These are phyloP conservation scores for Diplodia scrobiculata DNA, from an alignment of 2,329 filamentous ascomycete genomes.

Conservation along the genomic window DNA sequence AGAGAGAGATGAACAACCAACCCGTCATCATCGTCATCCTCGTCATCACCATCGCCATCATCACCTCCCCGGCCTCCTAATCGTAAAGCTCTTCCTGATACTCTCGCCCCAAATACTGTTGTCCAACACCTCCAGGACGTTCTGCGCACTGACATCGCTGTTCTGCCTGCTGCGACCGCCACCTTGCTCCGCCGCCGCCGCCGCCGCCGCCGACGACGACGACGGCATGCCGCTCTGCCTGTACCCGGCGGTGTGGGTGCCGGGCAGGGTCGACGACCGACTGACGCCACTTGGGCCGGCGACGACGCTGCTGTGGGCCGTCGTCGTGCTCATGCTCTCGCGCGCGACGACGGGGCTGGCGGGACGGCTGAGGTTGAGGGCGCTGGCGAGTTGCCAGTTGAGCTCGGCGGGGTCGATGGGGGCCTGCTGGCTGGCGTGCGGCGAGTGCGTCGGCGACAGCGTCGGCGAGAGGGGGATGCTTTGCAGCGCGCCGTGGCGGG, in stretches of 20 bases:
- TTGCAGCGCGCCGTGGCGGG: background rate
- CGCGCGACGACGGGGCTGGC: conserved; percentile 40
- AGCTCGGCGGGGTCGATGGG: conserved; percentile 1
- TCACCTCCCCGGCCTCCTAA: conserved; percentile 40
- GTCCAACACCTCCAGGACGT: conserved; percentile 82
- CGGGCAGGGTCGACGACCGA: background rate
- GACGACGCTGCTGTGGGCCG: background rate
- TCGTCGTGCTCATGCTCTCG: conserved; percentile 2
- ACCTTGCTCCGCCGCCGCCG: background rate
- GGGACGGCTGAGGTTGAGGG: conserved; percentile 44
- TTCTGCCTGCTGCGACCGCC: conserved; percentile 59
- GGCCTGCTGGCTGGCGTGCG: background rate
- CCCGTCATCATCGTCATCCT: background rate
- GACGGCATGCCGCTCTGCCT: conserved; percentile 30
- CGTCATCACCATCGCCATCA: background rate
- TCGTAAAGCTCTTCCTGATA: conserved; percentile 83
- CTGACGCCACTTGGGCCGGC: background rate
- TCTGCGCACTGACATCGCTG: conserved; percentile 71
- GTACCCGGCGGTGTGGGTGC: background rate
- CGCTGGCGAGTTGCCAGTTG: conserved; percentile 53
- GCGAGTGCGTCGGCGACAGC: conserved; percentile 15
- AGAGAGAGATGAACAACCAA: background rate
- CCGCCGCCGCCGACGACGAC: too few species aligned
- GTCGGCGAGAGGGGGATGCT: conserved; percentile 12
- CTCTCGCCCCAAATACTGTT: conserved; percentile 93